Evolutionary conservation across 257 asterid genomes (phyloP).

Genomic region (Leonotis leonurus): DNA sequence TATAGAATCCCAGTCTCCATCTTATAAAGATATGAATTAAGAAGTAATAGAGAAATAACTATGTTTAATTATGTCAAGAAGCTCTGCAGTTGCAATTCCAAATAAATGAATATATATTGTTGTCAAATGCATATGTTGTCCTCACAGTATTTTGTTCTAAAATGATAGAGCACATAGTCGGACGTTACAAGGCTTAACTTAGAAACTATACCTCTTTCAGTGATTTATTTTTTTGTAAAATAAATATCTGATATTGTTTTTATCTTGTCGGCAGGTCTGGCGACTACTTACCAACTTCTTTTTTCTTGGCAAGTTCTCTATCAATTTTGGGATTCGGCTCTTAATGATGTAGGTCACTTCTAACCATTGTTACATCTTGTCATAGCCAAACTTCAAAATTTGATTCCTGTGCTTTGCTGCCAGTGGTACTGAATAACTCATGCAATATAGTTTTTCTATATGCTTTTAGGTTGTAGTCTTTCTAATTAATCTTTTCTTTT

Average conservation of each 20-base stretch:
- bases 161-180: neutral
- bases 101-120: no score
- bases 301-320: conserved; percentile 78
- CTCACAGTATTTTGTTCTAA: neutral
- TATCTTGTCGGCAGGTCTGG: conserved; percentile 55
- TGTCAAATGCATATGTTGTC: neutral
- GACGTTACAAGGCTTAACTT: neutral
- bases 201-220: neutral
- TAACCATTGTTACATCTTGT: conserved; percentile 4
- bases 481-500: conserved; percentile 7
- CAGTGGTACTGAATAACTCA: neutral
- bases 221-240: neutral
- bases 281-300: conserved; percentile 73
- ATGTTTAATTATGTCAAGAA: neutral
- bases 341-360: conserved; percentile 74
- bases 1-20: neutral
- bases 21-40: no score
- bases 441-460: conserved; percentile 1
- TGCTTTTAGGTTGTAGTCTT: conserved; percentile 6
- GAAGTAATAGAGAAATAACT: neutral
- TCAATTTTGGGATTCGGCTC: conserved; percentile 97
- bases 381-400: neutral
- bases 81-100: neutral
- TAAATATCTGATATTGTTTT: conserved; percentile 8
- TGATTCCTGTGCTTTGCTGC: conserved; percentile 5